Conservation (phyloP, 2,329 filamentous ascomycete species). For the Botrytis tulipae region DNA sequence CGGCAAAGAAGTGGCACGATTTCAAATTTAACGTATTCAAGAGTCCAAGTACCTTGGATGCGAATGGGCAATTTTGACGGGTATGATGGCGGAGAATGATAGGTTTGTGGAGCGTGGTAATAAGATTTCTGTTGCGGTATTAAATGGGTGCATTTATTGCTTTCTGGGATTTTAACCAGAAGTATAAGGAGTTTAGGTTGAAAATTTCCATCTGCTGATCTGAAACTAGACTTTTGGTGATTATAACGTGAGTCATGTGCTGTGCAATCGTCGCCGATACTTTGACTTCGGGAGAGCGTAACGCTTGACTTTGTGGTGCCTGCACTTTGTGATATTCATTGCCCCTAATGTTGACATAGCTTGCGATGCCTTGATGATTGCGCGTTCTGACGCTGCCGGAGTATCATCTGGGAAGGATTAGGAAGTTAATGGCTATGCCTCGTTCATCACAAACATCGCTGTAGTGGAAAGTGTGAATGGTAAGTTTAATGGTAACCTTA, state of each 20-base stretch:
- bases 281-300: background rate
- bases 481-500: background rate
- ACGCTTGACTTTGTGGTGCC: background rate
- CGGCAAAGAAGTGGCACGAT: background rate
- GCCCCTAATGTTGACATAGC: background rate
- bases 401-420: background rate
- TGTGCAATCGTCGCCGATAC: background rate
- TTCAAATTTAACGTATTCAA: background rate
- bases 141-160: background rate
- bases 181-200: background rate
- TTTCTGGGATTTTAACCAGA: background rate
- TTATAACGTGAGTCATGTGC: background rate
- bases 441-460: background rate
- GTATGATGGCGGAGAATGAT: background rate
- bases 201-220: background rate
- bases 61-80: background rate
- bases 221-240: background rate
- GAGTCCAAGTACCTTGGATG: background rate
- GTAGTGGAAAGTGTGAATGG: background rate
- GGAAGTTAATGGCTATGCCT: too few species aligned
- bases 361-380: background rate
- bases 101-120: background rate
- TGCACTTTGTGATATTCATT: background rate
- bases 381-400: background rate
- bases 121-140: background rate